Base-by-base conservation (phyloP, 352 stramenopile genomes). In the Peronosclerospora sorghi region DNA sequence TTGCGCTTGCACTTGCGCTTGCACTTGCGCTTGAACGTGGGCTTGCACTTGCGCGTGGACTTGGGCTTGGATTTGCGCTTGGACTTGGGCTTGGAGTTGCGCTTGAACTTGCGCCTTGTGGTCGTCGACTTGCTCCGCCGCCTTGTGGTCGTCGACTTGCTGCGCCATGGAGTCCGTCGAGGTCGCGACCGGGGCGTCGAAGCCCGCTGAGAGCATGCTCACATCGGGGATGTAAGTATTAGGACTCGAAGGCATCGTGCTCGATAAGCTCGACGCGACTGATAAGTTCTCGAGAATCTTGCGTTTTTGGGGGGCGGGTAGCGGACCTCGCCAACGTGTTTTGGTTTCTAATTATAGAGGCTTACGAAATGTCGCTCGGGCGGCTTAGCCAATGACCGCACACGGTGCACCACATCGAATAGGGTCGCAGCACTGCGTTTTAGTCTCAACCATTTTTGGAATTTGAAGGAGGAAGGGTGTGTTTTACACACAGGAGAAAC, bases 191-290 rank as follows among this genome's bases (percentile, higher is more conserved):
- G 40, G 53, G 20, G 41, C 14, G n/a, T 30, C 35, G 38, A 45
- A 21, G 3, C 45, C 40, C 19, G 46, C 27, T 32, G 54, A 54
- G 10, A 65, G 28, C 47, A 54, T 48, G 48, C 13, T 32, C 35
- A 59, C 54, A 42, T 67, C 47, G 34, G 53, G 35, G n/a, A 52
- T 54, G 45, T 55, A 66, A 41, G 68, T 87, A 87, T 87, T 77
- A 85, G 75, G 68, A 83, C 72, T 87, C 55, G 73, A 82, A 86
- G 73, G 72, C 80, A 84, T 79, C 45, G 20, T 17, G 23, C 14
- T 6, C 45, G 28, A 34, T 34, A 15, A 34, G 28, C 17, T 9
- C 32, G 14, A 36, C 17, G 7, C 17, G 12, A 17, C 35, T 41
- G 75, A 73, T 72, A 83, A 85, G 62, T 83, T 80, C 61, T 62